These are phyloP conservation scores for Moniliella sp. DNA, from an alignment of 1,284 basidiomycete species.

Conservation along the genomic window DNA sequence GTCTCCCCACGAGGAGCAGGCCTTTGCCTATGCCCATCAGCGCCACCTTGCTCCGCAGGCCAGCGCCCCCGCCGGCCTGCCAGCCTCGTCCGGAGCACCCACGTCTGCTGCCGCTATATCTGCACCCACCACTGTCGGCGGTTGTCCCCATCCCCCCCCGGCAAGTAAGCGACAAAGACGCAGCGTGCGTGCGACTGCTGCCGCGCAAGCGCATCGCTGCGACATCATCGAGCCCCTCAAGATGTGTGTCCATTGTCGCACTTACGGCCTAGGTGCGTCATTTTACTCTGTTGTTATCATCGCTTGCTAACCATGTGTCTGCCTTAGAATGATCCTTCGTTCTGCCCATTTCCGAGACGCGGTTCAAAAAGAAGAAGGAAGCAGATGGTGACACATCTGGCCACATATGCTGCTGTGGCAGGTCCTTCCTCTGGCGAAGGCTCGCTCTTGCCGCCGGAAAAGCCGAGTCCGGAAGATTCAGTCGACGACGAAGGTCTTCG, in stretches of 20 bases:
- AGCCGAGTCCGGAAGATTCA: neutral
- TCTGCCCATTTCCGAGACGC: conserved; percentile 86
- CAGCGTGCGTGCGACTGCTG: conserved; percentile 74
- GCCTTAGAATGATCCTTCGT: conserved; percentile 45
- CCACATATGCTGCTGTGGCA: no score
- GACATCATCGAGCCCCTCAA: conserved; percentile 15
- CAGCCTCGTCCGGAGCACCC: no score
- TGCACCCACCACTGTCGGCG: no score
- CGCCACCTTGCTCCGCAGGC: no score
- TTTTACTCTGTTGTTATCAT: neutral
- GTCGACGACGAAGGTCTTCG: neutral
- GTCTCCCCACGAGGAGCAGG: no score
- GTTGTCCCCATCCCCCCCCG: no score
- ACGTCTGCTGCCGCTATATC: no score
- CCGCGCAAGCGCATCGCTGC: conserved; percentile 75
- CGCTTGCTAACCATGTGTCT: neutral
- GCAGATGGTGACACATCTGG: no score
- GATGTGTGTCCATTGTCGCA: conserved; percentile 15
- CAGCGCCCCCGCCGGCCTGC: no score
- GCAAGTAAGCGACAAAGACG: conserved; percentile 61
- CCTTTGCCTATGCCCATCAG: no score
- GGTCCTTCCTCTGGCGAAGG: no score
- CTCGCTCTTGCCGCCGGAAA: no score
- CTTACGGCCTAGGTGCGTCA: conserved; percentile 14
- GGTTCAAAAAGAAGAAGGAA: conserved; percentile 81